phyloP scores from a whole-genome alignment of 768 basidiomycete genomes.

The Tulasnella sp. region DNA sequence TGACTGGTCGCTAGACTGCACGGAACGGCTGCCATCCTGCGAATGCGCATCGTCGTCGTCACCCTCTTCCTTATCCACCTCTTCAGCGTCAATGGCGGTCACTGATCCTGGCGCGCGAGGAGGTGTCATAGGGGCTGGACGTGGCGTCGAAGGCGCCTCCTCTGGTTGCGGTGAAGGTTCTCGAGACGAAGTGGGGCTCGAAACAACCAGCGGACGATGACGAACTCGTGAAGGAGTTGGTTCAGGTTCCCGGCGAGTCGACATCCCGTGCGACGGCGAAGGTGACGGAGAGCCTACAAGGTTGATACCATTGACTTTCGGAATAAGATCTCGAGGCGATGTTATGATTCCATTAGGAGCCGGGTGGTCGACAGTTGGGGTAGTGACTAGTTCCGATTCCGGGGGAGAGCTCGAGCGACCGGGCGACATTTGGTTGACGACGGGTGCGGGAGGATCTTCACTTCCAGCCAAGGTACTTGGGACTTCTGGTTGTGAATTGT shows the following conservation, averaged over 20 bases:
- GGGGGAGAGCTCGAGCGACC: background rate
- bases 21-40: background rate
- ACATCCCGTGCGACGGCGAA: background rate
- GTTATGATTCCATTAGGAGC: background rate
- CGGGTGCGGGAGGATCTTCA: background rate
- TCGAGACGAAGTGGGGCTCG: background rate
- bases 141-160: background rate
- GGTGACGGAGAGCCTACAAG: background rate
- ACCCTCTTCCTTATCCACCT: background rate
- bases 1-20: background rate
- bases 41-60: background rate
- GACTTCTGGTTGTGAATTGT: background rate
- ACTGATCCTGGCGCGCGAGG: background rate
- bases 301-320: background rate
- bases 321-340: background rate
- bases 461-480: background rate
- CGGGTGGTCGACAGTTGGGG: background rate
- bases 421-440: background rate
- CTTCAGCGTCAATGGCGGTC: background rate
- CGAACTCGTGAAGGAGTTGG: background rate
- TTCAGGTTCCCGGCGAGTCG: background rate
- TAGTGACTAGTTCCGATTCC: background rate
- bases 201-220: background rate
- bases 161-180: background rate
- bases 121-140: background rate